Conservation (phyloP, 371 early-diverging fungal species). For the Rhizopus microsporus region DNA sequence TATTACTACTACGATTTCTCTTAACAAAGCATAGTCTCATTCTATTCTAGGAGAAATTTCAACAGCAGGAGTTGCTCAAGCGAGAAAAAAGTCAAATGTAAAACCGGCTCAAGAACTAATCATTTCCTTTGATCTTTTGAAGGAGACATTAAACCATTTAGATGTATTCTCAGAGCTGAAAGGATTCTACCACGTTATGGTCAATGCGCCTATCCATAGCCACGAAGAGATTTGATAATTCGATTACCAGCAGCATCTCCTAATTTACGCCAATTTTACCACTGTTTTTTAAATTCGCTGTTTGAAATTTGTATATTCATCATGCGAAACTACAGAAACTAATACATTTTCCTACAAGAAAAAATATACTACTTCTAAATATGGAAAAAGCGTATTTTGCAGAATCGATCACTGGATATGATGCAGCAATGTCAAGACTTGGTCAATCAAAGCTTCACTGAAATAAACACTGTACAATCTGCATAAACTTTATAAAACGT, state of each 20-base stretch:
- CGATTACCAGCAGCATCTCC: background rate
- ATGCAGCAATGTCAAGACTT: no score
- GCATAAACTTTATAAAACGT: no score
- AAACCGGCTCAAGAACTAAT: constrained; percentile 3
- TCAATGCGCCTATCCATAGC: constrained; percentile 2
- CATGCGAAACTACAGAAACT: no score
- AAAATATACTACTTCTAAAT: no score
- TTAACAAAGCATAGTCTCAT: constrained; percentile 9
- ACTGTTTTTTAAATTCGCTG: no score
- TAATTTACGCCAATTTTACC: no score
- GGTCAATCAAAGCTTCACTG: no score
- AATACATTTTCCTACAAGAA: no score
- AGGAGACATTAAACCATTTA: constrained; percentile 1
- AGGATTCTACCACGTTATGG: constrained; percentile 5
- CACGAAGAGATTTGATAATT: background rate
- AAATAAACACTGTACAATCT: no score
- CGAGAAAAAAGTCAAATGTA: constrained; percentile 8
- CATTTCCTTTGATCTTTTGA: constrained; percentile 9
- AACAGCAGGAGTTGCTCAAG: constrained; percentile 9
- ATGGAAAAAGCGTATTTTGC: no score
- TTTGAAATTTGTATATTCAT: no score
- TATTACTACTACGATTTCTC: constrained; percentile 2
- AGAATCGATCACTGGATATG: no score
- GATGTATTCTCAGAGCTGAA: constrained; percentile 1
- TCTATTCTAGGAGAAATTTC: constrained; percentile 15